Percentiles rank a stretch among this genome's conserved stretches.
These are phyloP conservation scores for Acanthamoeba culbertsoni DNA, from an alignment of 208 protist species.

Conservation along the genomic window DNA sequence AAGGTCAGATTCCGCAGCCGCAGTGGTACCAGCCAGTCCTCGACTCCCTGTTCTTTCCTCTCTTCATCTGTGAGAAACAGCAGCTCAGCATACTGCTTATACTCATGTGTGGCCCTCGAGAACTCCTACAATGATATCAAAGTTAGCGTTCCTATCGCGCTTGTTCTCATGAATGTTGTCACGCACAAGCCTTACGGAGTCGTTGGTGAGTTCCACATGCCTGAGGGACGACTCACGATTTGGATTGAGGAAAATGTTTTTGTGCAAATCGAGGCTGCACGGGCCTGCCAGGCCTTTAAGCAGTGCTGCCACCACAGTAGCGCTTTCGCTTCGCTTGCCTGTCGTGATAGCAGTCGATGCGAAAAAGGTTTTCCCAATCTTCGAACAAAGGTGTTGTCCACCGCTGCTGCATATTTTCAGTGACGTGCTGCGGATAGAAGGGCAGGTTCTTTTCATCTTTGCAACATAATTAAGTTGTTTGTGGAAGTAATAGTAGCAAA, in stretches of 20 bases:
- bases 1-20: neutral
- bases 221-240: neutral
- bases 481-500: no score
- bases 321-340: neutral
- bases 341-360: neutral
- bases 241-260: neutral
- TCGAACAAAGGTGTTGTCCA: no score
- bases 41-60: neutral
- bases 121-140: neutral
- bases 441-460: no score
- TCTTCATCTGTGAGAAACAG: constrained; percentile 13
- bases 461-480: no score
- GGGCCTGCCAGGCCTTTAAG: neutral
- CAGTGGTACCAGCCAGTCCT: neutral
- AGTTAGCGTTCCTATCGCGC: neutral
- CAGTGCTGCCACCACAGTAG: neutral
- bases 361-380: neutral
- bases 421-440: no score
- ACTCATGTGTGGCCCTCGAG: neutral
- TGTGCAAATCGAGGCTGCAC: neutral
- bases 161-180: neutral
- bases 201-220: neutral
- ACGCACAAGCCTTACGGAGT: neutral
- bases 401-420: no score
- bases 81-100: neutral